Base-by-base conservation (phyloP, 441 rosid species). In the Adansonia grandidieri region DNA sequence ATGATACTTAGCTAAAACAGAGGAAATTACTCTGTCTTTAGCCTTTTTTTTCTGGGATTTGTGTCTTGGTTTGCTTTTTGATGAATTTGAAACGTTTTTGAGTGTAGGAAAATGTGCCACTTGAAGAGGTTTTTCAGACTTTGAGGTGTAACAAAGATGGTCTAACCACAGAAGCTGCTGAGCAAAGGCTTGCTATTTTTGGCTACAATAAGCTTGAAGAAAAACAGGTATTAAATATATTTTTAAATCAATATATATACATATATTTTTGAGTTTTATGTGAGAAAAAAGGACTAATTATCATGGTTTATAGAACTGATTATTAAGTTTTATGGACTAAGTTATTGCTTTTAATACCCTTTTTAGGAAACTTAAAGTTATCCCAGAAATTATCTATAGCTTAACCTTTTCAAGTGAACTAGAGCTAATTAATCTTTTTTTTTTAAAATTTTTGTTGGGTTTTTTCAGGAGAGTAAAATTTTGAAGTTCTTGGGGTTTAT, bases 131-230 rank as follows among this genome's bases (percentile, higher is more conserved):
- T 51, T 85, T 87, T 40, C 82, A 87, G 85, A 87, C 87, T 24
- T 80, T 87, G 51, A 81, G 90, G 75, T 87, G 90, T 56, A 75
- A 78, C 47, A 72, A 75, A 28, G 72, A 85, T 75, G 90, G 88
- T 20, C 85, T 86, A 68, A 72, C 87, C 22, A 44, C 89, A 47
- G 87, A 81, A 71, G 86, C 84, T 57, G 89, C 89, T 69, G 82
- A 84, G 64, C 79, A 86, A 74, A 84, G 89, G 78, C 85, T 86
- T 77, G 17, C 50, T 54, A 83, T 86, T 73, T 86, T 85, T 78
- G 89, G 87, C 9, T 48, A 83, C 74, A 86, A 86, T 69, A 86
- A 84, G 80, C 89, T 86, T 71, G 87, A 86, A 62, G 89, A 86
- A 80, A 86, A 86, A 78, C 77, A 83, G 84, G 89, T 86, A 22